phyloP scores from a whole-genome alignment of 768 basidiomycete genomes.

The Leccinum broughii region DNA sequence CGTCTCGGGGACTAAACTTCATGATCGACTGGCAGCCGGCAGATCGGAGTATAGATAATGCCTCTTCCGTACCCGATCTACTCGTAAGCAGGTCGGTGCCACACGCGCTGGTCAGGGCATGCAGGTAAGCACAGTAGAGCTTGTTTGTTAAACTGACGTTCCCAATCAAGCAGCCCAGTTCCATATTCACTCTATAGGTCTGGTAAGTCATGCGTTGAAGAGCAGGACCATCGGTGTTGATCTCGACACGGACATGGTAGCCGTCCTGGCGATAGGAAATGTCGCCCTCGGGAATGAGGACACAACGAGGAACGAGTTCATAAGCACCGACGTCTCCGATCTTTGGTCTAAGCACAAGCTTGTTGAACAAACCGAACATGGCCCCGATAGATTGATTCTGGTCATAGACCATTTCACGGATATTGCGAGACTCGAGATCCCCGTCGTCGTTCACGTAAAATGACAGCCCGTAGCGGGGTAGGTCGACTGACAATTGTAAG shows the following conservation, averaged over 20 bases:
- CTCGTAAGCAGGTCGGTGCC: constrained; percentile 45
- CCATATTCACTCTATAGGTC: constrained; percentile 32
- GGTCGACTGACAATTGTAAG: constrained; percentile 25
- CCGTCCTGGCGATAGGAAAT: constrained; percentile 13
- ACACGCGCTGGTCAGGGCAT: constrained; percentile 44
- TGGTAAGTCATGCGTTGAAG: constrained; percentile 21
- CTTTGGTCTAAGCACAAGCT: constrained; percentile 40
- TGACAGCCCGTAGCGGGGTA: constrained; percentile 44
- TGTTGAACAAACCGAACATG: constrained; percentile 43
- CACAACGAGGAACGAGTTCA: constrained; percentile 15
- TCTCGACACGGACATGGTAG: constrained; percentile 20
- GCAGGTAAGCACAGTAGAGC: constrained; percentile 44
- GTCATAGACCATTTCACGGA: constrained; percentile 37
- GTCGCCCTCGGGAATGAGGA: constrained; percentile 43
- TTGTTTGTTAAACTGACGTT: constrained; percentile 27
- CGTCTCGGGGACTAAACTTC: constrained; percentile 30
- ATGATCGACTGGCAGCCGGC: constrained; percentile 43
- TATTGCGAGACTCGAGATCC: constrained; percentile 41
- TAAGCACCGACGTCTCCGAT: not conserved
- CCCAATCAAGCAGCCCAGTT: constrained; percentile 32
- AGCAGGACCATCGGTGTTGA: not conserved
- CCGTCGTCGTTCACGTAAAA: constrained; percentile 38
- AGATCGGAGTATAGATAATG: constrained; percentile 39
- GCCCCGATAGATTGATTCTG: constrained; percentile 32
- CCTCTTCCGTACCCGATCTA: constrained; percentile 46